Base-by-base conservation (phyloP, 495 filamentous ascomycete species). In the Penicillium goetzii region DNA sequence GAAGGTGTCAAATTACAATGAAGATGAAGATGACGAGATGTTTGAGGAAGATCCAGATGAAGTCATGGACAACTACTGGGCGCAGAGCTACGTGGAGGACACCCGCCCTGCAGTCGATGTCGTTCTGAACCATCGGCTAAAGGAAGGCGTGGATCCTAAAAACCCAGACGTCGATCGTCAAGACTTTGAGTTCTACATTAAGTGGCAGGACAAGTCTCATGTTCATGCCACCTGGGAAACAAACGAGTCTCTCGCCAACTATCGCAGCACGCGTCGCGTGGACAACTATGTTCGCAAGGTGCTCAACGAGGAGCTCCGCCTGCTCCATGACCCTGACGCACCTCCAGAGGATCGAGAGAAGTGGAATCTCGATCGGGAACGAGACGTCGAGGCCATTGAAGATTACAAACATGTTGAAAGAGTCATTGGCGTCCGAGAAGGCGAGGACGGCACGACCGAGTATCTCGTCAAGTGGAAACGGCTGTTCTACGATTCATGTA, bases 131-230 rank as follows among this genome's bases (percentile, higher is more conserved):
- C 92, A 97, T 72, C 85, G 91, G 36, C 76, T 89, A 12, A 91
- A 87, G 72, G 89, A 91, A 38, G 92, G 83, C 50, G 80, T 84
- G 28, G 82, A 88, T 77, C 75, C 86, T 33, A 74, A 77, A 28
- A 78, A 82, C 23, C 69, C 74, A n/a, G 80, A 88, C 57, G 63
- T 85, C 41, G 84, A 82, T 23, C 90, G 90, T 63, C 85, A 92
- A 58, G 90, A 97, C 68, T 97, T 92, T 64, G 90, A 97, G 62
- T 99, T 92, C 73, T 92, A 89, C 71, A 93, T 99, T 68, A 99
- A 99, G 81, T 99, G 95, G 95, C 92, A 97, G 75, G 90, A 86
- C 63, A 90, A 92, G 76, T 96, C 95, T 25, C 91, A 98, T 74
- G 91, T 92, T 66, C 95, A 99, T 79, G 88, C 93, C 32, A 95